Evolutionary conservation across 345 rosid genomes (phyloP), one percentile per base, ranked within the genome.

Genomic region (Rhizophora apiculata): DNA sequence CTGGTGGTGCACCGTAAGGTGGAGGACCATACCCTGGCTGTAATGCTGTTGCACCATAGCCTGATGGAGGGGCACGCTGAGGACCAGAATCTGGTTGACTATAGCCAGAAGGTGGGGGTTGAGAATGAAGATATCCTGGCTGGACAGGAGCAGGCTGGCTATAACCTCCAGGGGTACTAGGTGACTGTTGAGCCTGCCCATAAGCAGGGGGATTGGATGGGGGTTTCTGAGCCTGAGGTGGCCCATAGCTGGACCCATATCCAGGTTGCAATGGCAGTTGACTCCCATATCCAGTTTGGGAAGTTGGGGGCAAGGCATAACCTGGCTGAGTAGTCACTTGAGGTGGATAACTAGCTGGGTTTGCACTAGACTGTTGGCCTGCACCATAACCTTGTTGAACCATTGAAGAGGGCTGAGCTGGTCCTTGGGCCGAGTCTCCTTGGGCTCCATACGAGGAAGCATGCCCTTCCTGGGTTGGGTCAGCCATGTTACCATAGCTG

Each of bases 161-260:
- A 79, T 95, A 92, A 63, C 93, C 85, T 51, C 90, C 96, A 5
- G 82, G 83, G 24, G 88, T 77, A 68, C 83, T 87, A 0, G 96
- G 98, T 3, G 96, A 90, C 72, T 90, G 97, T 70, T 90, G 97
- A 51, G 82, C 73, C 84, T 90, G 98, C 9, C 96, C 97, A 75
- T 96, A 90, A 56, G 71, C 84, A 5, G 91, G 85, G 46, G 87
- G 83, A 63, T 83, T 87, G 8, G 78, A 80, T 58, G 73, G 78
- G 2, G 90, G 86, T 67, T 89, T 87, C 83, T 85, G 90, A 8
- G 73, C 73, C 67, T 80, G 91, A 48, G 94, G 87, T 30, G 91
- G 85, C 46, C 94, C 98, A 70, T 92, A 95, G 22, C 85, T 83
- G 1, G 95, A 73, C 20, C 85, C 88, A 84, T 92, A 92, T 29